These are phyloP conservation scores for Paracorniculantispora psalliotae DNA, from an alignment of 2,329 filamentous ascomycete species.

Conservation along the genomic window DNA sequence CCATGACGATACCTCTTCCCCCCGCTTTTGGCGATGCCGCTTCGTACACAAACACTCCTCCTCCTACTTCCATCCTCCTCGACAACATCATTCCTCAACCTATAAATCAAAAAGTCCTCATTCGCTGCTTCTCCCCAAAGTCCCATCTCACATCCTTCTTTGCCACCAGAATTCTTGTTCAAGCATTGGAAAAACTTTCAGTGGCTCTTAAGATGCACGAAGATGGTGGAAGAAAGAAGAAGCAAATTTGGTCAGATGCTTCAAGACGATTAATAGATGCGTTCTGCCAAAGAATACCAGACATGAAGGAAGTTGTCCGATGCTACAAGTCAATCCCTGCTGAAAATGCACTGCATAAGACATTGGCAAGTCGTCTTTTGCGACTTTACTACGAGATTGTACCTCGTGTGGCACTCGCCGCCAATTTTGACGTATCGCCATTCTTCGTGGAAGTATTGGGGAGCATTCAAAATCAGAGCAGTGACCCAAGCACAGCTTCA, in stretches of 20 bases:
- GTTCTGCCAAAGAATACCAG: constrained; percentile 73
- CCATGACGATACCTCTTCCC: constrained; percentile 70
- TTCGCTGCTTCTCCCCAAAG: constrained; percentile 72
- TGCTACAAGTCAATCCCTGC: constrained; percentile 65
- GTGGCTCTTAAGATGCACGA: constrained; percentile 57
- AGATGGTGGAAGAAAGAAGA: constrained; percentile 33
- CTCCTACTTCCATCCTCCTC: constrained; percentile 71
- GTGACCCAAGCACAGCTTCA: constrained; percentile 44
- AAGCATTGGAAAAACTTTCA: constrained; percentile 74
- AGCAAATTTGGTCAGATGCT: constrained; percentile 63
- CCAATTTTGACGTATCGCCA: constrained; percentile 83
- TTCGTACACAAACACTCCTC: constrained; percentile 61
- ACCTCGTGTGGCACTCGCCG: constrained; percentile 72
- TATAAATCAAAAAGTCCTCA: constrained; percentile 72
- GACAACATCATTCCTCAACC: constrained; percentile 84
- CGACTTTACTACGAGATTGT: constrained; percentile 80
- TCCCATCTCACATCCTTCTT: constrained; percentile 81
- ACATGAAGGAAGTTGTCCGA: constrained; percentile 73
- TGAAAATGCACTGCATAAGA: constrained; percentile 68
- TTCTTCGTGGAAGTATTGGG: constrained; percentile 65
- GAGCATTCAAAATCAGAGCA: constrained; percentile 50
- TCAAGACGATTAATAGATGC: constrained; percentile 62
- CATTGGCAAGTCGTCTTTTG: constrained; percentile 73
- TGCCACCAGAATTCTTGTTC: constrained; percentile 70
- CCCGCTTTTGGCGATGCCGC: constrained; percentile 62